Base-by-base conservation (phyloP, 1,284 basidiomycete genomes). In the Agaricales sp. region DNA sequence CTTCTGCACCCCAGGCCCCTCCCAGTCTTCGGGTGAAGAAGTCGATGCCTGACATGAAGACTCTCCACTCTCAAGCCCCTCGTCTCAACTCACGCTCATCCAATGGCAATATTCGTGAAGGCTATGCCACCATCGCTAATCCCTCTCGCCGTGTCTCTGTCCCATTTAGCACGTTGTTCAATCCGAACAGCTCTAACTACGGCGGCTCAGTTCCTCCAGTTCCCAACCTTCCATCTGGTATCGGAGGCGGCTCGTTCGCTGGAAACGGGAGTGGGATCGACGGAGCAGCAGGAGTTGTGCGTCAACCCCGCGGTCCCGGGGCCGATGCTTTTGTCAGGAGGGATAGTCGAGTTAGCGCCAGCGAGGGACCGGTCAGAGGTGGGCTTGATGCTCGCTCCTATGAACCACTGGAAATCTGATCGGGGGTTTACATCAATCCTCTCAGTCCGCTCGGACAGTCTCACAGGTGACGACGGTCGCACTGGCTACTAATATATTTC, bases 11-110 rank as follows among this genome's bases (percentile, higher is more conserved):
- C 49, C 72, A 78, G 48, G 63, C 68, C 46, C 57, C 77, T 39
- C 65, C 74, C 22, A 73, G 68, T 23, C 73, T 95, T 51, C 81
- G 92, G 46, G 80, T 85, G 65, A 96, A 96, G 74, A 95, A 95
- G 68, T 94, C 91, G 14, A 96, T 96, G 93, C 93, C 93, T 2
- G 88, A 82, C 71, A 89, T 81, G 85, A 88, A 87, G 67, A 88
- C 77, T 53, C 71, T 89, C 53, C 87, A 92, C 51, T 79, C 87
- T 38, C 84, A 86, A 50, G 78, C 87, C 1, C 82, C 89, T 26
- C 83, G 88, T 45, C 75, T 95, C 44, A 80, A 74, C 45, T 82
- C 88, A 6, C 87, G 91, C 55, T 77, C 90, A 20, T 93, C 90
- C 26, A 92, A 87, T 58, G 90, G 87, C 45, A 95, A 95, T 66